phyloP scores from a whole-genome alignment of 2,329 filamentous ascomycete genomes.

The Plenodomus lindquistii region DNA sequence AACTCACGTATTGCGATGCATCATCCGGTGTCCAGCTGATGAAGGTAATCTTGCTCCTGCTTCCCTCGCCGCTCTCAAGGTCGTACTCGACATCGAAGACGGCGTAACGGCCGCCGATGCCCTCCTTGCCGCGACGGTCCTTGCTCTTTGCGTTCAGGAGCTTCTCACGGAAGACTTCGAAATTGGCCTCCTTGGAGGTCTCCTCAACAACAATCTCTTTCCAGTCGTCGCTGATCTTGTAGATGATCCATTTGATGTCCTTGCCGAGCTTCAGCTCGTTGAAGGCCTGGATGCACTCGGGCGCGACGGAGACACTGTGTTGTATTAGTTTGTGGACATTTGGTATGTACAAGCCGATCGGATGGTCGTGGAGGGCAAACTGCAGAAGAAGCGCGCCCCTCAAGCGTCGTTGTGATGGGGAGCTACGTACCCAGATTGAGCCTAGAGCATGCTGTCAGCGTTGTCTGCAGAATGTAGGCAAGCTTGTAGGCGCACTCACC shows the following conservation, averaged over 20 bases:
- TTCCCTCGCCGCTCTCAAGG: slow-evolving; percentile 71
- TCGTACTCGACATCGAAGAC: slow-evolving; percentile 85
- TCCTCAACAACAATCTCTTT: slow-evolving; percentile 82
- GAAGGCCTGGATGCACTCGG: slow-evolving; percentile 71
- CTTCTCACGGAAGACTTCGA: slow-evolving; percentile 74
- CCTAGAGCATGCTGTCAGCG: slow-evolving; percentile 35
- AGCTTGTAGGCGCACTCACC: slow-evolving; percentile 28
- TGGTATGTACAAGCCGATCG: background rate
- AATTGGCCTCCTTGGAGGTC: slow-evolving; percentile 68
- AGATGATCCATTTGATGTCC: slow-evolving; percentile 81
- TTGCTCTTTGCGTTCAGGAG: slow-evolving; percentile 74
- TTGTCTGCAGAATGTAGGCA: background rate
- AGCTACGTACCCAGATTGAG: slow-evolving; percentile 50
- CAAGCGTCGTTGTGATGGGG: slow-evolving; percentile 1
- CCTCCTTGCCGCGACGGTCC: slow-evolving; percentile 63
- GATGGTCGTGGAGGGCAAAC: slow-evolving; percentile 12
- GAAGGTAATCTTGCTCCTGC: slow-evolving; percentile 59
- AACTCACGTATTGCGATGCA: slow-evolving; percentile 73
- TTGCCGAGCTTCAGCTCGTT: slow-evolving; percentile 84
- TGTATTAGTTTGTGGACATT: slow-evolving; percentile 13
- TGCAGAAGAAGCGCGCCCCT: slow-evolving; percentile 4
- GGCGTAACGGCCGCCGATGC: slow-evolving; percentile 74
- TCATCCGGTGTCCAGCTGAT: slow-evolving; percentile 58
- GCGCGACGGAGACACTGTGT: slow-evolving; percentile 69
- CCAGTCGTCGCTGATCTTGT: slow-evolving; percentile 82